These are phyloP conservation scores for Leccinum pachyderme DNA, from an alignment of 1,284 basidiomycete species.

Conservation along the genomic window DNA sequence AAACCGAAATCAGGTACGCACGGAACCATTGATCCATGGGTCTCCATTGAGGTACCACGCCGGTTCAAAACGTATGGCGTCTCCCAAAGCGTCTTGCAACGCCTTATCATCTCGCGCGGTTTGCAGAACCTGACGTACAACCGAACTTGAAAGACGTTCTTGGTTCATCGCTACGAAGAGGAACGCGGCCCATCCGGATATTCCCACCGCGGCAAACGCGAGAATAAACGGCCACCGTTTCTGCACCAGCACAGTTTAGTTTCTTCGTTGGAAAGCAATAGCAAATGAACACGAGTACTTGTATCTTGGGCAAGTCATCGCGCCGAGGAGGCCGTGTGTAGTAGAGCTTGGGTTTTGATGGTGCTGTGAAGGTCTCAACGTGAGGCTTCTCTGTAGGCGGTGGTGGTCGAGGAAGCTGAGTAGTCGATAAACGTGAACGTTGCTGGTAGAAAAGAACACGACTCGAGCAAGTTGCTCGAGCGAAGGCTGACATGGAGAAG, in stretches of 20 bases:
- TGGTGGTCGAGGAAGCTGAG: conserved; percentile 23
- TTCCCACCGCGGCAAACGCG: conserved; percentile 49
- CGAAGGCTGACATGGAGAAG: conserved; percentile 15
- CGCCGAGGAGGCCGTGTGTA: conserved; percentile 35
- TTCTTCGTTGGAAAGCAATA: background rate
- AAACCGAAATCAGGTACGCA: conserved; percentile 35
- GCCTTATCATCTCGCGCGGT: conserved; percentile 52
- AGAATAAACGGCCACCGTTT: conserved; percentile 61
- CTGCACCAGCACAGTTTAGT: conserved; percentile 13
- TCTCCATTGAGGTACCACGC: conserved; percentile 78
- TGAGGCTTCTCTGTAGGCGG: conserved; percentile 23
- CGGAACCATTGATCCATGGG: conserved; percentile 67
- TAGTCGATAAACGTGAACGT: conserved; percentile 16
- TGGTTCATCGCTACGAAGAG: conserved; percentile 70
- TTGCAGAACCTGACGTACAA: conserved; percentile 63
- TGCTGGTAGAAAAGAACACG: conserved; percentile 8
- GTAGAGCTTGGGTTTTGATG: conserved; percentile 36
- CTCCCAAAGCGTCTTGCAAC: conserved; percentile 56
- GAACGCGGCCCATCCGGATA: conserved; percentile 66
- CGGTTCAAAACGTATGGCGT: conserved; percentile 67
- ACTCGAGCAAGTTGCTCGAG: conserved; percentile 9
- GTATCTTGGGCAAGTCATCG: conserved; percentile 43
- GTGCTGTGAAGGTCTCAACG: conserved; percentile 32
- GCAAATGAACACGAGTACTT: conserved; percentile 27
- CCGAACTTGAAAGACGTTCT: conserved; percentile 74